Evolutionary conservation across 2,329 filamentous ascomycete species (phyloP).

Genomic region (Cordyceps pruinosa): DNA sequence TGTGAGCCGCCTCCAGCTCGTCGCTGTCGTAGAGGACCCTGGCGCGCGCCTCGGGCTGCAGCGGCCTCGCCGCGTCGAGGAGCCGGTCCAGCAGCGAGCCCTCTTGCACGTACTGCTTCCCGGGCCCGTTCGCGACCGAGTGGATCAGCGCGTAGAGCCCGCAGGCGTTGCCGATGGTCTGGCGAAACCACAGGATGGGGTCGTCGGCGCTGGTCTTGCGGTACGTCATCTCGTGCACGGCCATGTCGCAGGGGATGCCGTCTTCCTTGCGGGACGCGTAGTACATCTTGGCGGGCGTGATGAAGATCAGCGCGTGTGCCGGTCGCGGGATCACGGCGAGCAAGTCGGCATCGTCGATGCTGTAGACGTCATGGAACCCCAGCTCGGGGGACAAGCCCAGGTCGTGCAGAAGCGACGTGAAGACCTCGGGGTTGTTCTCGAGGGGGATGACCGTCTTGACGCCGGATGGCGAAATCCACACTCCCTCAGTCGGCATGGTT

Average conservation of each 20-base stretch:
- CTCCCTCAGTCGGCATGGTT: conserved; percentile 25
- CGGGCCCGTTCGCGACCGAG: conserved; percentile 61
- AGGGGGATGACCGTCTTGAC: conserved; percentile 34
- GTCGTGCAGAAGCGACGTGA: conserved; percentile 63
- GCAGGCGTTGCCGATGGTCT: conserved; percentile 78
- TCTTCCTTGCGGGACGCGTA: conserved; percentile 33
- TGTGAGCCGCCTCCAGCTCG: conserved; percentile 66
- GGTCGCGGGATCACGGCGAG: conserved; percentile 66
- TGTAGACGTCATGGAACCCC: conserved; percentile 76
- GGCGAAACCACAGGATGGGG: conserved; percentile 74
- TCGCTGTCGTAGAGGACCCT: conserved; percentile 63
- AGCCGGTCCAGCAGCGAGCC: conserved; percentile 51
- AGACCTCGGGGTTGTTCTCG: conserved; percentile 67
- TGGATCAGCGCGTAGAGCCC: conserved; percentile 74
- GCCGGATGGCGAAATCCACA: conserved; percentile 23
- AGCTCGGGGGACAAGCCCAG: conserved; percentile 63
- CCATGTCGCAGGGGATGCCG: conserved; percentile 17
- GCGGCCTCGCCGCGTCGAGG: conserved; percentile 52
- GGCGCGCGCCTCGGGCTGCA: conserved; percentile 56
- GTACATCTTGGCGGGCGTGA: conserved; percentile 57
- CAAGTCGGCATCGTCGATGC: conserved; percentile 69
- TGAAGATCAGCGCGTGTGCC: conserved; percentile 69
- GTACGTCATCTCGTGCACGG: conserved; percentile 25
- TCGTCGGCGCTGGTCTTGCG: conserved; percentile 37
- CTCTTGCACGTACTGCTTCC: conserved; percentile 45